Percentiles rank a stretch among this genome's conserved stretches.
Evolutionary conservation across 1,139 yeast species (phyloP).

Genomic region (Suhomyces maxii): DNA sequence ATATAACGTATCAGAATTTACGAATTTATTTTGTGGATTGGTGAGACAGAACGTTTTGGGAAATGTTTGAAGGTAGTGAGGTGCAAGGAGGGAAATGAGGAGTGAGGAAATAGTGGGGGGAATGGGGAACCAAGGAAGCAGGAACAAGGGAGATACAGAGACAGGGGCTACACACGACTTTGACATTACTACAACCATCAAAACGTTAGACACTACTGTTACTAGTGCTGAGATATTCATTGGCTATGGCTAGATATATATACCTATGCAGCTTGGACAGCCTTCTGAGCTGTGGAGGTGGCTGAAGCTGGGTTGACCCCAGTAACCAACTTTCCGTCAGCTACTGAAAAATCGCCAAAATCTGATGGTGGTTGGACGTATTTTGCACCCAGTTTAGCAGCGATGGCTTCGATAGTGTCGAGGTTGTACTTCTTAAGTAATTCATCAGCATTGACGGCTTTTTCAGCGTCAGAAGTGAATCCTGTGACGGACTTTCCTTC

Average conservation of each 20-base stretch:
- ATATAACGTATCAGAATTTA: too few relatives aligned
- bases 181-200: too few relatives aligned
- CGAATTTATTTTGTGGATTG: too few relatives aligned
- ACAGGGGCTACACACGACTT: background rate
- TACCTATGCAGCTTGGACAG: constrained; percentile 17
- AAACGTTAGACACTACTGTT: too few relatives aligned
- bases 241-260: background rate
- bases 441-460: constrained; percentile 10
- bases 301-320: constrained; percentile 48
- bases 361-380: constrained; percentile 19
- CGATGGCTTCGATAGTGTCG: constrained; percentile 14
- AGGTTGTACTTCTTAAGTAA: constrained; percentile 14
- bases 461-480: constrained; percentile 22
- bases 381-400: constrained; percentile 18
- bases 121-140: background rate
- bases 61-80: too few relatives aligned
- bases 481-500: constrained; percentile 22
- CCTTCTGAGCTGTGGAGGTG: constrained; percentile 42
- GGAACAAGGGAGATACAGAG: background rate
- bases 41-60: too few relatives aligned
- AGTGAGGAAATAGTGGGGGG: too few relatives aligned
- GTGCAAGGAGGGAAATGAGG: too few relatives aligned
- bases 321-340: constrained; percentile 22
- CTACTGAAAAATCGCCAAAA: constrained; percentile 19
- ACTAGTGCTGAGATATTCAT: background rate